Conservation (phyloP, 2,329 filamentous ascomycete species). For the Ceratocystis ficicola region DNA sequence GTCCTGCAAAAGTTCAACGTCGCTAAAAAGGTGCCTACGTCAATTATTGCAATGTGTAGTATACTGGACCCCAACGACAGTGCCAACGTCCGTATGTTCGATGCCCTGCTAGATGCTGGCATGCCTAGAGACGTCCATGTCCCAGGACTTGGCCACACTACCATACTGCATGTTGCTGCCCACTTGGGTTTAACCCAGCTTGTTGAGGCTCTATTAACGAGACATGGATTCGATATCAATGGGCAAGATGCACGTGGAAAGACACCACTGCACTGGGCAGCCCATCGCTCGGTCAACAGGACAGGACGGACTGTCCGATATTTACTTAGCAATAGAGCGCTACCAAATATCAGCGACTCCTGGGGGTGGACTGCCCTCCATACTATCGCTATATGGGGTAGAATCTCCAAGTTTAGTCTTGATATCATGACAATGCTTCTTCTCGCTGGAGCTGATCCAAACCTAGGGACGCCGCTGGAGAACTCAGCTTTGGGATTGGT, state of each 20-base stretch:
- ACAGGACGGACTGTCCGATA: conserved; percentile 15
- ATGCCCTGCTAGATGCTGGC: conserved; percentile 9
- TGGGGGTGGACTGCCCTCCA: conserved; percentile 15
- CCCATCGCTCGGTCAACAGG: conserved; percentile 8
- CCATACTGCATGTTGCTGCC: conserved; percentile 15
- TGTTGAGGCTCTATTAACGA: conserved; percentile 13
- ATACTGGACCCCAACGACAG: conserved; percentile 1
- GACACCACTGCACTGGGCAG: conserved; percentile 18
- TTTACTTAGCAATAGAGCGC: conserved; percentile 14
- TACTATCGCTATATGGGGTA: conserved; percentile 11
- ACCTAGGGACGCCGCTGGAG: conserved; percentile 6
- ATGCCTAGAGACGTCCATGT: conserved; percentile 14
- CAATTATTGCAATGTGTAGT: conserved; percentile 11
- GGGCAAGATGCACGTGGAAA: conserved; percentile 1
- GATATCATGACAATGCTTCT: conserved; percentile 12
- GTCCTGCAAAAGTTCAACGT: conserved; percentile 6
- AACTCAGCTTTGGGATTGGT: conserved; percentile 12
- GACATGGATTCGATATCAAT: conserved; percentile 17
- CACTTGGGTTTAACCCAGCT: conserved; percentile 13
- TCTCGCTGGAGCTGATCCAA: conserved; percentile 16
- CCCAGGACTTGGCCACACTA: conserved; percentile 1
- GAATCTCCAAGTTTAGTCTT: conserved; percentile 4
- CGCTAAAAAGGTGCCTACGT: conserved; percentile 7
- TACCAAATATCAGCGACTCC: conserved; percentile 14
- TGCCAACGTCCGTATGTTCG: conserved; percentile 6